phyloP scores from a whole-genome alignment of 768 basidiomycete species.

The Phylloporus rhodoxanthus region DNA sequence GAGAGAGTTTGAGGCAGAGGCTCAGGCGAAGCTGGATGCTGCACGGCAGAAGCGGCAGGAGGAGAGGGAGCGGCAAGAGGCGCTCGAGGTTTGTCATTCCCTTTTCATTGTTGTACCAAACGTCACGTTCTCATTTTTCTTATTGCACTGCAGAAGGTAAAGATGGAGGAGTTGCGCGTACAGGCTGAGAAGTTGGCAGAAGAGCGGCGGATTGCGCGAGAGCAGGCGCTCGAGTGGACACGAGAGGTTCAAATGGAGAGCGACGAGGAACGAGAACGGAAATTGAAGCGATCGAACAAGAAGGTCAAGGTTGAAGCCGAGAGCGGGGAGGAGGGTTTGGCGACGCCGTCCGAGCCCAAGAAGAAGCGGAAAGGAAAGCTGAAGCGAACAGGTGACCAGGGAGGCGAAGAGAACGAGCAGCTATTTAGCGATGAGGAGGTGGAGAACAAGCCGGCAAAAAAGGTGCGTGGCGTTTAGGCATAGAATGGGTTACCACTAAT shows the following conservation, averaged over 20 bases:
- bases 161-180: conserved; percentile 56
- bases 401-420: conserved; percentile 53
- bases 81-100: conserved; percentile 50
- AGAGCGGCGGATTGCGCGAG: conserved; percentile 66
- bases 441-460: conserved; percentile 53
- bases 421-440: conserved; percentile 70
- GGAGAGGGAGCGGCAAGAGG: conserved; percentile 63
- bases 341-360: conserved; percentile 45
- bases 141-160: conserved; percentile 40
- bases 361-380: conserved; percentile 77
- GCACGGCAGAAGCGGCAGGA: conserved; percentile 76
- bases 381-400: conserved; percentile 48
- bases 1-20: conserved; percentile 63
- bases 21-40: conserved; percentile 64
- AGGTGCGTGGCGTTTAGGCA: conserved; percentile 39
- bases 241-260: conserved; percentile 59
- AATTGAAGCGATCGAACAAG: conserved; percentile 48
- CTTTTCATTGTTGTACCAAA: neutral
- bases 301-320: conserved; percentile 48
- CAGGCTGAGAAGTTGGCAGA: conserved; percentile 78
- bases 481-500: neutral
- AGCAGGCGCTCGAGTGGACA: conserved; percentile 77
- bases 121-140: neutral
- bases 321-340: conserved; percentile 43
- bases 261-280: conserved; percentile 75